Evolutionary conservation across 768 basidiomycete species (phyloP), one percentile per base, ranked within the genome.

Genomic region (Termitomyces sp.): DNA sequence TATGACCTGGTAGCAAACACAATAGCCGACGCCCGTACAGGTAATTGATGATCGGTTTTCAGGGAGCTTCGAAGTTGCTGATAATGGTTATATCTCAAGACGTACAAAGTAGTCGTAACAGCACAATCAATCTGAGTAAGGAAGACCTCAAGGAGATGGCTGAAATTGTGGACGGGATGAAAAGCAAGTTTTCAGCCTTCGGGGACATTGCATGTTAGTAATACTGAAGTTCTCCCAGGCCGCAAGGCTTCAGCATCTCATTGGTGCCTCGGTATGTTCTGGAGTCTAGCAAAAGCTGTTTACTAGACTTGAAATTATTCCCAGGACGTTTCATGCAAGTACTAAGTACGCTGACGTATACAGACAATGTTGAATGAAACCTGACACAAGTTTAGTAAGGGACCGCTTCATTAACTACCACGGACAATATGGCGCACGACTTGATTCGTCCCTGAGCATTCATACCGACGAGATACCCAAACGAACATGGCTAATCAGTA

Each of bases 401-500:
- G 59, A 66, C 37, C 64, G 68, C 24, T 78, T 78, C 56, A 46
- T 75, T 14, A 75, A 81, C 53, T 78, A 73, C 42, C 59, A 78
- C 13, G 80, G 79, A 10, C 73, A 79, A 59, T 66, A 72, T 3
- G 72, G 72, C 39, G 77, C 76, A 5, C 76, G 80, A 5, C 68
- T 82, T 2, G 64, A 69, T 24, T 66, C 68, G 7, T 61, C 72
- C 41, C 69, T 71, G 59, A 43, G 75, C 10, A 47, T 56, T 31
- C 46, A 48, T 24, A 27, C 4, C 26, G n/a, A 56, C 14, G 14
- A 31, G 9, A 0, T 14, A 12, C 46, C 18, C 5, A 22, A n/a
- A 32, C n/a, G 12, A 79, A 82, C 46, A 74, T 84, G 4, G 75
- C 72, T 0, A 79, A 82, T 59, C 69, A 84, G 12, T 74, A 57